Conservation (phyloP, 345 rosid genomes). For the Citrus cavaleriei region DNA sequence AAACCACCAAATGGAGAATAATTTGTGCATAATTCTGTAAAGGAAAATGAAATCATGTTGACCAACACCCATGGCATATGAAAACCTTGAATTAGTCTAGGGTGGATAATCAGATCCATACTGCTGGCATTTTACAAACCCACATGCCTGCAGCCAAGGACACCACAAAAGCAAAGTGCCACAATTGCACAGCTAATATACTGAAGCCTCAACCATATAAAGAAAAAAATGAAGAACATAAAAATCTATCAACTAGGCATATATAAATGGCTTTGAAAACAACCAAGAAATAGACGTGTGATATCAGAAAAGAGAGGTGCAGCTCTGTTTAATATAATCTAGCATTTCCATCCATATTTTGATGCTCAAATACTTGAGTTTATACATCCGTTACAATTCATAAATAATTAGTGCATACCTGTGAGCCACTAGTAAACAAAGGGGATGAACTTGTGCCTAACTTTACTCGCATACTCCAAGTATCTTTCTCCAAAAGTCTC, state of each 20-base stretch:
- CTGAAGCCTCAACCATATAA: constrained; percentile 2
- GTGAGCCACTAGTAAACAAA: constrained; percentile 50
- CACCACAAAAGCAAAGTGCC: neutral
- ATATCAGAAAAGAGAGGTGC: neutral
- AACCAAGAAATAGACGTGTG: neutral
- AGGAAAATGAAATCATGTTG: neutral
- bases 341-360: neutral
- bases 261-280: neutral
- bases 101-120: neutral
- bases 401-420: constrained; percentile 34
- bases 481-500: constrained; percentile 72
- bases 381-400: constrained; percentile 19
- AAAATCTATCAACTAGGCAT: neutral
- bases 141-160: neutral
- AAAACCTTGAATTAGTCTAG: neutral
- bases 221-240: neutral
- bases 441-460: constrained; percentile 78
- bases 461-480: constrained; percentile 61
- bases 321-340: neutral
- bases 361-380: constrained; percentile 9
- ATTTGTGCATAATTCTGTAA: neutral
- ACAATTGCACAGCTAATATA: neutral
- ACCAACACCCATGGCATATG: neutral
- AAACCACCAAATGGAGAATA: neutral
- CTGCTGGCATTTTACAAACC: neutral